Percentiles rank a stretch among this genome's conserved stretches.
Evolutionary conservation across 768 basidiomycete genomes (phyloP).

Genomic region (Boletus fagicola): DNA sequence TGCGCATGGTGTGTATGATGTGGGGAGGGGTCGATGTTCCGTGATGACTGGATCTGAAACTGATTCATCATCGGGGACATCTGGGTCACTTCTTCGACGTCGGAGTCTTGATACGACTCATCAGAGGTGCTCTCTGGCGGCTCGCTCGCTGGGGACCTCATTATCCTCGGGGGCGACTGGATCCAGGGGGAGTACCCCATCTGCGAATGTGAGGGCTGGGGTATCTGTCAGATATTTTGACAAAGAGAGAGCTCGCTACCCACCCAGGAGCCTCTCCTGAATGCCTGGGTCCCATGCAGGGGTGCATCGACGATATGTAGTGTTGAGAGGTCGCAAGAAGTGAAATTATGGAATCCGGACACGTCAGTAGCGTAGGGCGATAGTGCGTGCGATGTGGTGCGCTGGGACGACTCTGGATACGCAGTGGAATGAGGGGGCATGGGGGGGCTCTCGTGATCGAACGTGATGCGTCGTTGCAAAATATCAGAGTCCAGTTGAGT

Average conservation of each 20-base stretch:
- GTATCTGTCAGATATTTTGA: conserved; percentile 18
- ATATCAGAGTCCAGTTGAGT: conserved; percentile 29
- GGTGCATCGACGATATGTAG: conserved; percentile 13
- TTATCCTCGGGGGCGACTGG: conserved; percentile 10
- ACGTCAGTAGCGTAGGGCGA: conserved; percentile 16
- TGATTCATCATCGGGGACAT: conserved; percentile 35
- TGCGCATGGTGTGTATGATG: conserved; percentile 10
- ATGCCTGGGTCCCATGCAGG: conserved; percentile 8
- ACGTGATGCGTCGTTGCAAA: conserved; percentile 16
- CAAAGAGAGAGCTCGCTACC: conserved; percentile 2
- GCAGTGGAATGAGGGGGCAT: conserved; percentile 4
- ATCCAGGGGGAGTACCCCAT: conserved; percentile 14
- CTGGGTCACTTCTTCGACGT: conserved; percentile 21
- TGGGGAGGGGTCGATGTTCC: conserved; percentile 4
- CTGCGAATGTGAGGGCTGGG: conserved; percentile 21
- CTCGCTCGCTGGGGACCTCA: conserved; percentile 30
- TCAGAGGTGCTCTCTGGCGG: conserved; percentile 32
- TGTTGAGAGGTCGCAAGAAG: conserved; percentile 12
- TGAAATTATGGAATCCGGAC: conserved; percentile 9
- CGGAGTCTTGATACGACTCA: conserved; percentile 31
- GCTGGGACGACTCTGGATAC: conserved; percentile 34
- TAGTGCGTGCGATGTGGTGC: conserved; percentile 26
- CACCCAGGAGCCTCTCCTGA: conserved; percentile 30
- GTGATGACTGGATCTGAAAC: conserved; percentile 28
- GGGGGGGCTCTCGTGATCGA: conserved; percentile 5